phyloP scores from a whole-genome alignment of 176 grass and related monocot species.

The Rhipidocladum racemiflorum region DNA sequence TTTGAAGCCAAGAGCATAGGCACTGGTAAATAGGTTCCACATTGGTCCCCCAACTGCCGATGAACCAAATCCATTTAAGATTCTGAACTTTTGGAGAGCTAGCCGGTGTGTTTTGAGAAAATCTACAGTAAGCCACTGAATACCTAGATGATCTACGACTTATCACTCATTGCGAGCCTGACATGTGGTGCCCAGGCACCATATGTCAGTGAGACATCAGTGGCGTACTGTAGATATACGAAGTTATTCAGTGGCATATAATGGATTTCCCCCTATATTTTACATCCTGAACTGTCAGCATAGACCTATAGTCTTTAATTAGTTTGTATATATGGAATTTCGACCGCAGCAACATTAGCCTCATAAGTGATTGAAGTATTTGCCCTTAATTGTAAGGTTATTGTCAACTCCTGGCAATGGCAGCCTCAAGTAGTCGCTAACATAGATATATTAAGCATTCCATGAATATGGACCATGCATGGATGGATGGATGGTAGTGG shows the following conservation, averaged over 20 bases:
- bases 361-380: neutral
- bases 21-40: neutral
- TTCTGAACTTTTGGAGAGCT: neutral
- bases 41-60: neutral
- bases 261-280: neutral
- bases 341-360: neutral
- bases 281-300: neutral
- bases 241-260: too few species aligned
- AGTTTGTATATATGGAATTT: neutral
- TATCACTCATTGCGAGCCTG: too few species aligned
- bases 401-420: neutral
- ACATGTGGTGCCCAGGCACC: too few species aligned
- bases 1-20: neutral
- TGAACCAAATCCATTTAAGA: constrained; percentile 8
- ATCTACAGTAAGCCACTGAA: too few species aligned
- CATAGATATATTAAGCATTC: too few species aligned
- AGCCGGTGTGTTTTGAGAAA: neutral
- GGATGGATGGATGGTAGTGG: neutral
- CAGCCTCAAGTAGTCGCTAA: neutral
- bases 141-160: too few species aligned
- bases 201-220: too few species aligned
- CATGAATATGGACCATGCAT: neutral
- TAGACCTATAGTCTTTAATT: neutral
- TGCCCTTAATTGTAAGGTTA: neutral
- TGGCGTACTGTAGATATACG: too few species aligned